A percentile compares a stretch with the other conserved stretches of the same genome.
phyloP scores from a whole-genome alignment of 2,329 filamentous ascomycete genomes.

The Colletotrichum destructivum region DNA sequence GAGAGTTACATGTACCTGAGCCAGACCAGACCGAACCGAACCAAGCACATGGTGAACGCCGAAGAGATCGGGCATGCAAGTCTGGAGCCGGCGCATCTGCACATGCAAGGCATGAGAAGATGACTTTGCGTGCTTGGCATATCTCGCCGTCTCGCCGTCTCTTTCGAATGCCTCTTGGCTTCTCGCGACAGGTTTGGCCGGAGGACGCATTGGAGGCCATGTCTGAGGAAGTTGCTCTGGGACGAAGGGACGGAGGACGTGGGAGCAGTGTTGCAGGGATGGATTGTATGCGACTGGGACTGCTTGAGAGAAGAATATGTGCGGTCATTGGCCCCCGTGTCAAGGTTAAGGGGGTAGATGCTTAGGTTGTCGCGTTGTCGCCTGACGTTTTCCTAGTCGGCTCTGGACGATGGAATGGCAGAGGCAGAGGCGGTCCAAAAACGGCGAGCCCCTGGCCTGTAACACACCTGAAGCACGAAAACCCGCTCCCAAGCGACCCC shows the following conservation, averaged over 20 bases:
- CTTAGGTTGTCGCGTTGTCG: neutral
- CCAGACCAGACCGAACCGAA: slow-evolving; percentile 5
- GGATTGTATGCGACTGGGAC: neutral
- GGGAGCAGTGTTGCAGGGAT: slow-evolving; percentile 14
- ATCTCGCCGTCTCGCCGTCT: slow-evolving; percentile 2
- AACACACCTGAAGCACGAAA: slow-evolving; percentile 64
- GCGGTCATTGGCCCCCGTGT: neutral
- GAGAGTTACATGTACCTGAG: neutral
- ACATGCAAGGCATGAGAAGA: neutral
- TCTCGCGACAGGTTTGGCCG: slow-evolving; percentile 47
- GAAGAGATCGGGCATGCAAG: slow-evolving; percentile 27
- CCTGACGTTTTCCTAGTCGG: slow-evolving; percentile 8
- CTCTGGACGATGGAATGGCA: slow-evolving; percentile 28
- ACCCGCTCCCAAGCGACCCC: slow-evolving; percentile 32
- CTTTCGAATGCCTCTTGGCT: slow-evolving; percentile 11
- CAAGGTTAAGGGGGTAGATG: neutral
- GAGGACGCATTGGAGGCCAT: slow-evolving; percentile 8
- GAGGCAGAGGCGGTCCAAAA: slow-evolving; percentile 39
- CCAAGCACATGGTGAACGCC: slow-evolving; percentile 9
- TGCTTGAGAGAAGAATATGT: neutral
- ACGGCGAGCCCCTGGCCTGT: slow-evolving; percentile 57
- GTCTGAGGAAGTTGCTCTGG: slow-evolving; percentile 44
- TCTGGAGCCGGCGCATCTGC: slow-evolving; percentile 26
- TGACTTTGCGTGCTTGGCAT: slow-evolving; percentile 14
- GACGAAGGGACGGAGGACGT: slow-evolving; percentile 24